phyloP scores from a whole-genome alignment of 768 basidiomycete species.

The Agrocybe pediades region DNA sequence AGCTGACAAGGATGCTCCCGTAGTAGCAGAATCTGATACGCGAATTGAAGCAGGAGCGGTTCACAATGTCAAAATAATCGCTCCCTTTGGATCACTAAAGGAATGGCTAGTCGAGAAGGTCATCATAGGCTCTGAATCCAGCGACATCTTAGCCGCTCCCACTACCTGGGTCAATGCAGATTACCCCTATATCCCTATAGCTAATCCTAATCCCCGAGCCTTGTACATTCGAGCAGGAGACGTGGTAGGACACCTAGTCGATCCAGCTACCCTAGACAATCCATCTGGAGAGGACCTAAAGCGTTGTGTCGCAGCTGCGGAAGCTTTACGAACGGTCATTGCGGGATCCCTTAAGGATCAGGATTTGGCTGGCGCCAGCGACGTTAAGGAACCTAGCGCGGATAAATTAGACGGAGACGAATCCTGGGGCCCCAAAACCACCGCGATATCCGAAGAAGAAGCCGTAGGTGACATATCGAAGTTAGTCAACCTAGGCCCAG shows the following conservation, averaged over 20 bases:
- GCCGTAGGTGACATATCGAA: background rate
- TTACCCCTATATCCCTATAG: constrained; percentile 7
- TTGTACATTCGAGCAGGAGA: constrained; percentile 10
- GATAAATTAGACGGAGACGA: constrained; percentile 5
- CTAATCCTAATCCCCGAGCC: constrained; percentile 6
- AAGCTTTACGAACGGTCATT: constrained; percentile 1
- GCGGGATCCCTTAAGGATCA: constrained; percentile 2
- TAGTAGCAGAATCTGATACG: too few species aligned
- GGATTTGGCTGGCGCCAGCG: background rate
- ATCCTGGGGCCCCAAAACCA: constrained; percentile 11
- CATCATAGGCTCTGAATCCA: constrained; percentile 10
- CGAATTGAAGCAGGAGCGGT: too few species aligned
- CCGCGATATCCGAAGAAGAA: background rate
- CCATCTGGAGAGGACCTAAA: background rate
- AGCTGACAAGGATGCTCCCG: too few species aligned
- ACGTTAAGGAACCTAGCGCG: background rate
- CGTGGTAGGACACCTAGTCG: constrained; percentile 11
- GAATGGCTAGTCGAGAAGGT: too few species aligned
- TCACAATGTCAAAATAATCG: too few species aligned
- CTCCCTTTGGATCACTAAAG: too few species aligned
- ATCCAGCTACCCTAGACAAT: constrained; percentile 2
- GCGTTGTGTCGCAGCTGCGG: background rate
- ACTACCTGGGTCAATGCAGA: constrained; percentile 8
- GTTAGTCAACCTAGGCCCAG: constrained; percentile 5
- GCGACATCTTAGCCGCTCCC: constrained; percentile 4